phyloP scores from a whole-genome alignment of 176 grass and related monocot genomes.

The Aegilops longissima region DNA sequence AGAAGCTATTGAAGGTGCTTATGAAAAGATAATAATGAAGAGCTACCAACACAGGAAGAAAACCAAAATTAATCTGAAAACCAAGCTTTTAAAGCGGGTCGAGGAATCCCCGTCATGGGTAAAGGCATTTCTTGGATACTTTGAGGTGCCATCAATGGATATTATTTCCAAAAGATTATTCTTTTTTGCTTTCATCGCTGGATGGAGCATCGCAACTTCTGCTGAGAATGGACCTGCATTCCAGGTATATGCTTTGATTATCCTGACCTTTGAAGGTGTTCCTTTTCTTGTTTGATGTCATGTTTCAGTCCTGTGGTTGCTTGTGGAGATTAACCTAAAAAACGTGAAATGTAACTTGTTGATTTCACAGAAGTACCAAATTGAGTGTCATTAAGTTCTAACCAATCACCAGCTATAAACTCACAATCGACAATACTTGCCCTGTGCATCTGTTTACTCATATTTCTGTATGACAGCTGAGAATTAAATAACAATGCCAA shows the following conservation, averaged over 20 bases:
- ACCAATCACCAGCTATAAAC: neutral
- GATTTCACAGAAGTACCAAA: neutral
- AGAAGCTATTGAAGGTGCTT: constrained; percentile 91
- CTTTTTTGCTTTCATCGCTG: constrained; percentile 92
- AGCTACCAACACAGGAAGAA: constrained; percentile 83
- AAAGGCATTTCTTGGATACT: constrained; percentile 62
- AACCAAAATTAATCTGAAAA: constrained; percentile 89
- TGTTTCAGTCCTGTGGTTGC: neutral
- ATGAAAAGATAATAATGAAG: constrained; percentile 94
- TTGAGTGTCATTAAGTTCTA: neutral
- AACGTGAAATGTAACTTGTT: neutral
- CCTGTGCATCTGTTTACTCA: neutral
- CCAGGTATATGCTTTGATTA: constrained; percentile 59
- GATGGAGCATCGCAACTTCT: constrained; percentile 88
- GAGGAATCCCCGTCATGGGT: constrained; percentile 88
- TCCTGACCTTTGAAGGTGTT: neutral
- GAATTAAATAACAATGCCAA: neutral
- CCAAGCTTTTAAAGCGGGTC: constrained; percentile 67
- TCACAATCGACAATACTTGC: neutral
- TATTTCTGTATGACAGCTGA: constrained; percentile 6
- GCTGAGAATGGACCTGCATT: constrained; percentile 92
- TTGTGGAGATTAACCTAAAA: neutral
- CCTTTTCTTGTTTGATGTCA: constrained; percentile 15
- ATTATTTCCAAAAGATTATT: constrained; percentile 75
- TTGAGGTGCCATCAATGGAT: constrained; percentile 77